These are phyloP conservation scores for Rubroboletus pulcherrimus DNA, from an alignment of 768 basidiomycete species.

Conservation along the genomic window DNA sequence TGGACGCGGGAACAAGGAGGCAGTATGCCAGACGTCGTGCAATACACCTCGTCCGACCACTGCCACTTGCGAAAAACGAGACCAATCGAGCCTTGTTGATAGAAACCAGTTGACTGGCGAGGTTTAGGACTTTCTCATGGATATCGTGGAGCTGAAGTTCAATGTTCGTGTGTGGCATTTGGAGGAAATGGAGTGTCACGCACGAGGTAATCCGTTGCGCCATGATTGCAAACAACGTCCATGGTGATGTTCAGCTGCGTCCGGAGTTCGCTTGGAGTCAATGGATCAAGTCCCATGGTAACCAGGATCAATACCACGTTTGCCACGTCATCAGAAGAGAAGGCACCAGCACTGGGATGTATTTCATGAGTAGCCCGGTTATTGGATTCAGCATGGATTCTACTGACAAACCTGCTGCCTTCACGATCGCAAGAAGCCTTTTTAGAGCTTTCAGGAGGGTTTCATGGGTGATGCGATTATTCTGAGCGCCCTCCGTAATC, in stretches of 20 bases:
- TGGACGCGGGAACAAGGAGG: conserved; percentile 7
- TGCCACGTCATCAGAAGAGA: conserved; percentile 41
- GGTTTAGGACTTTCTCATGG: conserved; percentile 42
- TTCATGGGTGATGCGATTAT: conserved; percentile 12
- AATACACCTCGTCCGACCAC: conserved; percentile 48
- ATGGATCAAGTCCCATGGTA: conserved; percentile 54
- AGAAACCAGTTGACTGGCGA: conserved; percentile 39
- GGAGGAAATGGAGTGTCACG: conserved; percentile 1
- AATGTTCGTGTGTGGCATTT: background rate
- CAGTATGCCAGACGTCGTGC: conserved; percentile 55
- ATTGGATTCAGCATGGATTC: background rate
- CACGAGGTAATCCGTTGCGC: conserved; percentile 33
- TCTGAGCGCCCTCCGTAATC: conserved; percentile 8
- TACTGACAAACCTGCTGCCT: conserved; percentile 45
- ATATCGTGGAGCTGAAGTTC: conserved; percentile 44
- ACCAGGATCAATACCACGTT: conserved; percentile 49
- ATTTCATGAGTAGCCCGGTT: background rate
- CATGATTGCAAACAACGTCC: conserved; percentile 41
- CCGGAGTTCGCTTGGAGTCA: conserved; percentile 41
- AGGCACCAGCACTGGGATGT: conserved; percentile 30
- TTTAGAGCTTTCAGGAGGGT: conserved; percentile 34
- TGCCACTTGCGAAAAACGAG: conserved; percentile 49
- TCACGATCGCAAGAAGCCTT: conserved; percentile 42
- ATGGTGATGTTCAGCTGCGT: conserved; percentile 46
- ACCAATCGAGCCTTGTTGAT: conserved; percentile 50